Evolutionary conservation across 1,139 yeast species (phyloP), one percentile per base, ranked within the genome.

Genomic region (Yamadazyma triangularis): DNA sequence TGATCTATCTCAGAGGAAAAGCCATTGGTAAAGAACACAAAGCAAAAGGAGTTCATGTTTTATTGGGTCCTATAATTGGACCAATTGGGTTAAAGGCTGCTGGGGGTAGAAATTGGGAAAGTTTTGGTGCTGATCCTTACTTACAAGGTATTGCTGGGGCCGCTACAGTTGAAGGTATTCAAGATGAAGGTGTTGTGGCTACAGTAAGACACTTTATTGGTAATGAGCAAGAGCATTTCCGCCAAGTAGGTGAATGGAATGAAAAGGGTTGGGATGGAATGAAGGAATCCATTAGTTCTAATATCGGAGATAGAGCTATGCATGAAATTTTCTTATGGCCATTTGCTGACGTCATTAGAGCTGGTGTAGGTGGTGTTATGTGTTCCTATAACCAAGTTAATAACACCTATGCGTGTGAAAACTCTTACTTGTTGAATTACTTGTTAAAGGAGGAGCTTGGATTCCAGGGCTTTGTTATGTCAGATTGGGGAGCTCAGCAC

Each of bases 311-410:
- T 48, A 54, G 80, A 24, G 72, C 78, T 1, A 64, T 79, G 71
- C 84, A 77, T 47, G 85, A 78, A 45, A 50, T 77, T 2, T 78
- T 71, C 47, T 53, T 76, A 32, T 76, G 83, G 82, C 86, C 85
- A 4, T 79, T 77, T 58, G 81, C 80, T 15, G 80, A 78, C 46
- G 70, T 73, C 27, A 61, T 78, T 23, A 64, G 70, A 35, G 78
- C 83, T 8, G 82, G 82, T 10, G 79, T 62, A 19, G 82, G 79
- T 1, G 65, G 79, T 15, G 60, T 78, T 10, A 76, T 79, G 79
- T 77, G 84, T 44, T 64, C 82, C 0, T 77, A 75, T 47, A 77
- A 78, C 40, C 60, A 64, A 42, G 70, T 78, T 29, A 79, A 79
- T 53, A 73, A 74, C 41, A 64, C 78, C 1, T 70, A 74, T 41